These are phyloP conservation scores for Chamaecrista fasciculata DNA, from an alignment of 306 rosid genomes.

Conservation along the genomic window DNA sequence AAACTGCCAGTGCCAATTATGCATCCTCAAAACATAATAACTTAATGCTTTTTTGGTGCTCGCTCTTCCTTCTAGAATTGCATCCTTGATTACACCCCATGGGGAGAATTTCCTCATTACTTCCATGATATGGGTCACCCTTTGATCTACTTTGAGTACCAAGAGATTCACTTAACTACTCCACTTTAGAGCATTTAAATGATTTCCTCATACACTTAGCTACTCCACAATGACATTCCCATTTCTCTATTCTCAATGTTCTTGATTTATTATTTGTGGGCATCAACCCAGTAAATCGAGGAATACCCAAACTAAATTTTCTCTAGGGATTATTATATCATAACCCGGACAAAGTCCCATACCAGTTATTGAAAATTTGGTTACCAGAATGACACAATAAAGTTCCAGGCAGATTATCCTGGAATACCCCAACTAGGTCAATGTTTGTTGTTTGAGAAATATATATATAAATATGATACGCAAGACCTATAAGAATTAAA, in stretches of 20 bases:
- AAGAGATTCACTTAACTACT: background rate
- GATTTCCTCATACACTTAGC: background rate
- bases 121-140: background rate
- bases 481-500: constrained; percentile 20
- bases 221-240: background rate
- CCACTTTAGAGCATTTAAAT: background rate
- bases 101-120: background rate
- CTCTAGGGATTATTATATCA: background rate
- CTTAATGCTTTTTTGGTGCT: background rate
- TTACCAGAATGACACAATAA: constrained; percentile 12
- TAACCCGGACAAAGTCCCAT: constrained; percentile 14
- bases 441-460: constrained; percentile 15
- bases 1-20: background rate
- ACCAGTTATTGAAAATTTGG: background rate
- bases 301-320: background rate
- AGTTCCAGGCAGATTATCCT: background rate
- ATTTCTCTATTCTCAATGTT: background rate
- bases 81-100: background rate
- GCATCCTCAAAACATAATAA: background rate
- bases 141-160: background rate
- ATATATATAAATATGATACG: constrained; percentile 22
- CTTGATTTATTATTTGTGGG: background rate
- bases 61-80: background rate
- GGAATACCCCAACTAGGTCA: constrained; percentile 5
- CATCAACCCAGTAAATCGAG: background rate